Evolutionary conservation across 2,329 filamentous ascomycete genomes (phyloP).

Genomic region (Botrytis elliptica): DNA sequence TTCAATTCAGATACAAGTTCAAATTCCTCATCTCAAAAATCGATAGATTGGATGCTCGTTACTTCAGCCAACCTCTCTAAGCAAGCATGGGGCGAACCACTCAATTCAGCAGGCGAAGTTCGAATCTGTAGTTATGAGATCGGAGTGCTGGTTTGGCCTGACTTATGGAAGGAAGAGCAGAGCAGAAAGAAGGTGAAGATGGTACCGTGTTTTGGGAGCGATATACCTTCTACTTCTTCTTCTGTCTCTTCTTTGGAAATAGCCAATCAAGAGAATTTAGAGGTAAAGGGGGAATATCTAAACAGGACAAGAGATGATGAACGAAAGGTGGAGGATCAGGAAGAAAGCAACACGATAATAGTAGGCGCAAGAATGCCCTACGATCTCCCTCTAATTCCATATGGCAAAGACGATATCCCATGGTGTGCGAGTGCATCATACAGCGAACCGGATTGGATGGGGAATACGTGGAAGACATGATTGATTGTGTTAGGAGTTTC

Average conservation of each 20-base stretch:
- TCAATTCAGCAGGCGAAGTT: conserved; percentile 56
- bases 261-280: conserved; percentile 19
- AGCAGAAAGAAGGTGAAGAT: conserved; percentile 48
- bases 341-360: conserved; percentile 38
- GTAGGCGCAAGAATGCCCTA: conserved; percentile 83
- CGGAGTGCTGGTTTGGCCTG: conserved; percentile 81
- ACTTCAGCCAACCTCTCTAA: conserved; percentile 91
- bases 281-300: conserved; percentile 15
- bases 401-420: conserved; percentile 62
- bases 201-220: conserved; percentile 65
- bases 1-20: conserved; percentile 43
- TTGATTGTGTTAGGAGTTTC: background rate
- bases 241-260: conserved; percentile 6
- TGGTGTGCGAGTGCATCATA: conserved; percentile 71
- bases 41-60: conserved; percentile 79
- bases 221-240: conserved; percentile 51
- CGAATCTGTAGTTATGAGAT: conserved; percentile 80
- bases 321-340: conserved; percentile 14
- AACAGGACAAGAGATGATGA: conserved; percentile 27
- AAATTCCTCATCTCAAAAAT: conserved; percentile 30
- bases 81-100: conserved; percentile 79
- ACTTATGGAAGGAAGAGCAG: conserved; percentile 47
- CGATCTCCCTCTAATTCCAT: conserved; percentile 68
- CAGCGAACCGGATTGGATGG: conserved; percentile 54
- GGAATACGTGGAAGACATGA: conserved; percentile 25